phyloP scores from a whole-genome alignment of 345 rosid species.

The Melaleuca alternifolia region DNA sequence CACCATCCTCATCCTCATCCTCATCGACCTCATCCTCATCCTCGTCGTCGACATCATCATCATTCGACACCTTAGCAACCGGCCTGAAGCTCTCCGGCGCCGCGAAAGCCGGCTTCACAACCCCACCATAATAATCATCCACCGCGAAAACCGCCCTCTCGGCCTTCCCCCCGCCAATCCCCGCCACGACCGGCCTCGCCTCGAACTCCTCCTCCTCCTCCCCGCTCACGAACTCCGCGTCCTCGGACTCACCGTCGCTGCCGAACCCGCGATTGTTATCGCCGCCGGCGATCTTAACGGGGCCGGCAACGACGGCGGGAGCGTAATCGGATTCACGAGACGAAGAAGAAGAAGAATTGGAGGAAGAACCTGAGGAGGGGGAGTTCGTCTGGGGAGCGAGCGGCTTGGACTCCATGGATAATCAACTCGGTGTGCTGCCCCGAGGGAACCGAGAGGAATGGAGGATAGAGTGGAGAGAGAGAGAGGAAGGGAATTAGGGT shows the following conservation, averaged over 20 bases:
- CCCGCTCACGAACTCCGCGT: constrained; percentile 35
- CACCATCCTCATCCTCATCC: neutral
- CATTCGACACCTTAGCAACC: neutral
- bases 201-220: constrained; percentile 47
- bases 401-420: constrained; percentile 35
- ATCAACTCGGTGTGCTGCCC: neutral
- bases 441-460: neutral
- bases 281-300: neutral
- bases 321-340: constrained; percentile 1
- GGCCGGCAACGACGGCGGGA: constrained; percentile 10
- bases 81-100: constrained; percentile 10
- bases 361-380: constrained; percentile 37
- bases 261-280: constrained; percentile 7
- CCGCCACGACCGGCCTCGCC: constrained; percentile 11
- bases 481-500: neutral
- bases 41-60: constrained; percentile 10
- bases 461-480: neutral
- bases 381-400: constrained; percentile 23
- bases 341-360: constrained; percentile 10
- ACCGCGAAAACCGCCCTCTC: neutral
- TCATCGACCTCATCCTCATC: neutral
- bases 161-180: neutral
- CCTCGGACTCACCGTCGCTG: constrained; percentile 9
- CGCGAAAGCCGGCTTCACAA: neutral
- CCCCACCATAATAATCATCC: neutral